Evolutionary conservation across 73 alveolate genomes (phyloP).

Genomic region (Urostyla sp.): DNA sequence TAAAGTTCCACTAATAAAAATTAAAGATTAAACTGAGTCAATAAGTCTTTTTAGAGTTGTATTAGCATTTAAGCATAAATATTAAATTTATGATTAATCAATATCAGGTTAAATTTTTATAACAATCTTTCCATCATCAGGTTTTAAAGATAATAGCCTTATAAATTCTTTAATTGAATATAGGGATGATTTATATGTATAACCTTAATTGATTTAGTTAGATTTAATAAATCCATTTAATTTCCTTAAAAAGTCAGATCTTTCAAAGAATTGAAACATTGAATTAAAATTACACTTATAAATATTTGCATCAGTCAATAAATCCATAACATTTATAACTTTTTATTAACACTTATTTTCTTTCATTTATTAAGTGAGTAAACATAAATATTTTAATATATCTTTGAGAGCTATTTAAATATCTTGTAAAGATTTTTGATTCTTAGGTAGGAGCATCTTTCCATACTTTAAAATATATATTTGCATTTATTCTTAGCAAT

Average conservation of each 20-base stretch:
- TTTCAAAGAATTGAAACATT: conserved; percentile 47
- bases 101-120: conserved; percentile 40
- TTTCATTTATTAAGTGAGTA: not conserved
- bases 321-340: conserved; percentile 37
- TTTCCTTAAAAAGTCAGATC: conserved; percentile 54
- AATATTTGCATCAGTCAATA: conserved; percentile 54
- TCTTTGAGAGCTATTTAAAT: conserved; percentile 57
- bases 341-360: not conserved
- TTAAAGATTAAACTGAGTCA: conserved; percentile 69
- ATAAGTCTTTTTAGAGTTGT: conserved; percentile 69
- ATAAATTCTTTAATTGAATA: conserved; percentile 52
- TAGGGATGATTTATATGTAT: not conserved
- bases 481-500: conserved; percentile 33
- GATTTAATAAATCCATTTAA: conserved; percentile 44
- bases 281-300: conserved; percentile 46
- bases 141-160: conserved; percentile 62
- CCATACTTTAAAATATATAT: conserved; percentile 71
- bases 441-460: conserved; percentile 71
- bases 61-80: conserved; percentile 74
- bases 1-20: conserved; percentile 93
- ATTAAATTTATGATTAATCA: conserved; percentile 46
- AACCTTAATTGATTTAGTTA: not conserved
- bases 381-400: conserved; percentile 7
- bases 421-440: conserved; percentile 69
- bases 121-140: conserved; percentile 68